These are phyloP conservation scores for Botryobasidium botryosum DNA, from an alignment of 768 basidiomycete genomes.

Conservation along the genomic window DNA sequence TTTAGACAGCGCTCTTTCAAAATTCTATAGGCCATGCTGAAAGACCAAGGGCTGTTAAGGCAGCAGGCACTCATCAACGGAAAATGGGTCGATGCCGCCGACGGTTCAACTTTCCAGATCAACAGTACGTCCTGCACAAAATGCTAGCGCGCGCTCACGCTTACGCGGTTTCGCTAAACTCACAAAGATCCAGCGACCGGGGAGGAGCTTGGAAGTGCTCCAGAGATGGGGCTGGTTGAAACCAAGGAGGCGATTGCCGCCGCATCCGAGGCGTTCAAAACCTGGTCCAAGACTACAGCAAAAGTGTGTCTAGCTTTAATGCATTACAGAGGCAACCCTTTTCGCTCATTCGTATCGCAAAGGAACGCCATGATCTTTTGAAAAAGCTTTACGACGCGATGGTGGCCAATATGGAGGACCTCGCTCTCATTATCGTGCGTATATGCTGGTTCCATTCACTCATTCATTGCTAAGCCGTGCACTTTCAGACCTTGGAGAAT, in stretches of 20 bases:
- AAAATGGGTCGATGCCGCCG: conserved; percentile 69
- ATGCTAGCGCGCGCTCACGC: not conserved
- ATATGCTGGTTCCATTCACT: not conserved
- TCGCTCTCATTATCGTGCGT: conserved; percentile 70
- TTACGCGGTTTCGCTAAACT: conserved; percentile 1
- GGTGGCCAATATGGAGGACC: conserved; percentile 72
- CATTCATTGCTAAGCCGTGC: conserved; percentile 6
- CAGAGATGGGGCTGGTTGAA: conserved; percentile 78
- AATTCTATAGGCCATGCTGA: conserved; percentile 29
- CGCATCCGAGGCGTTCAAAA: conserved; percentile 61
- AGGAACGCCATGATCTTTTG: conserved; percentile 74
- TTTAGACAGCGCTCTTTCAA: too few relatives aligned
- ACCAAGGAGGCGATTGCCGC: conserved; percentile 72
- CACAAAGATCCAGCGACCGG: conserved; percentile 74
- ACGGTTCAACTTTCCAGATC: conserved; percentile 54
- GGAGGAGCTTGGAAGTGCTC: conserved; percentile 66
- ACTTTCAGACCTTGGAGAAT: conserved; percentile 75
- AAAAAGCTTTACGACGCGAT: conserved; percentile 63
- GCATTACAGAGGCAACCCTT: not conserved
- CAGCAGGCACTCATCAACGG: conserved; percentile 69
- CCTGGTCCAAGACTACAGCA: conserved; percentile 77
- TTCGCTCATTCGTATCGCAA: conserved; percentile 3
- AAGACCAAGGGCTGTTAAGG: conserved; percentile 58
- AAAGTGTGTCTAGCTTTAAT: conserved; percentile 42
- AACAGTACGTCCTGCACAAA: conserved; percentile 38